phyloP scores from a whole-genome alignment of 2,329 filamentous ascomycete genomes.

The Curvularia sp. region DNA sequence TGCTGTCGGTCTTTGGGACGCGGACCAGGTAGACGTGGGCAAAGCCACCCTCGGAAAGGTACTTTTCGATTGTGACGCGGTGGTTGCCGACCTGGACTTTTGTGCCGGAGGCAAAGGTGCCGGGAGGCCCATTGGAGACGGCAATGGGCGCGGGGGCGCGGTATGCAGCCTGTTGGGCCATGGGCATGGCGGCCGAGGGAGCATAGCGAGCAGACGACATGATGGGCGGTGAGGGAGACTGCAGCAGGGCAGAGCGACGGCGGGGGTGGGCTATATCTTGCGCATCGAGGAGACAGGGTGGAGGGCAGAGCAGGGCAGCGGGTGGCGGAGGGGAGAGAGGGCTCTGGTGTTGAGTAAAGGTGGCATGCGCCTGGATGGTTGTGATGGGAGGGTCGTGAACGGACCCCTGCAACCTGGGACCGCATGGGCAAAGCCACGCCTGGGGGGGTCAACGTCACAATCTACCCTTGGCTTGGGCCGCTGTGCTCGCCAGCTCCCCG shows the following conservation, averaged over 20 bases:
- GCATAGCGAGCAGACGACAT: slow-evolving; percentile 53
- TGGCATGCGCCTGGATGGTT: slow-evolving; percentile 22
- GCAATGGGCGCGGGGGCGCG: slow-evolving; percentile 41
- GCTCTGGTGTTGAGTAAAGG: slow-evolving; percentile 22
- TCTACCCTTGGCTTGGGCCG: neutral
- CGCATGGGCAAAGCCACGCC: slow-evolving; percentile 36
- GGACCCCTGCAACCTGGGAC: slow-evolving; percentile 16
- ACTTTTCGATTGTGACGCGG: slow-evolving; percentile 92
- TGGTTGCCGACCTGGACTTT: slow-evolving; percentile 96
- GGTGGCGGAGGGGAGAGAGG: slow-evolving; percentile 19
- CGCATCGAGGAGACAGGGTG: slow-evolving; percentile 38
- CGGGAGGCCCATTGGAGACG: slow-evolving; percentile 57
- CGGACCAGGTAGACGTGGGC: slow-evolving; percentile 98
- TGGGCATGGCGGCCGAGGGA: slow-evolving; percentile 42
- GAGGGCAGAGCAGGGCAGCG: slow-evolving; percentile 13
- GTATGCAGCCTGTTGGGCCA: slow-evolving; percentile 49
- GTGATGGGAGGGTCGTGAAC: slow-evolving; percentile 20
- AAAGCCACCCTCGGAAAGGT: slow-evolving; percentile 97
- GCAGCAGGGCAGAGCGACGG: slow-evolving; percentile 44
- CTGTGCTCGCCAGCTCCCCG: neutral
- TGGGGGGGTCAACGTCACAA: slow-evolving; percentile 30
- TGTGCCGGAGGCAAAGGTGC: slow-evolving; percentile 90
- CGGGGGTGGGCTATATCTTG: slow-evolving; percentile 38
- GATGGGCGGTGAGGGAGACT: slow-evolving; percentile 43
- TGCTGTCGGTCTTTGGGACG: slow-evolving; percentile 73